Evolutionary conservation across 2,329 filamentous ascomycete species (phyloP).

Genomic region (Neofusicoccum kwambonambiense): DNA sequence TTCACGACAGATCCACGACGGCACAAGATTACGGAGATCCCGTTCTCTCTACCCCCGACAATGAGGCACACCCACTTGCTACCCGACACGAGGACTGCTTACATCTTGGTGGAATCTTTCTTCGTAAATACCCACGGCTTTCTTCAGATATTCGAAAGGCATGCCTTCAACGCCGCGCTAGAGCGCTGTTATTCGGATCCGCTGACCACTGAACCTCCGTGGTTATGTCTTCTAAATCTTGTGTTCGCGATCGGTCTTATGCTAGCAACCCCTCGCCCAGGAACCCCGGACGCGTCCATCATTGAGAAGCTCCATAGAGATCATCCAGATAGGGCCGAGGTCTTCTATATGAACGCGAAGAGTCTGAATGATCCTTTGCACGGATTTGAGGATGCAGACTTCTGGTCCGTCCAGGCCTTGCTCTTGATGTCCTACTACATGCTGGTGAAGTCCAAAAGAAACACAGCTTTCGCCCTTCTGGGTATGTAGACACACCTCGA

Average conservation of each 20-base stretch:
- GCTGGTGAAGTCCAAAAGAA: constrained; percentile 60
- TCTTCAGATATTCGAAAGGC: constrained; percentile 59
- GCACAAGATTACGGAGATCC: constrained; percentile 57
- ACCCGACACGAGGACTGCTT: constrained; percentile 55
- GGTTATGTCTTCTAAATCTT: constrained; percentile 61
- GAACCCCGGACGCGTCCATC: constrained; percentile 50
- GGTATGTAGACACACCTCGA: constrained; percentile 41
- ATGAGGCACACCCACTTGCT: constrained; percentile 53
- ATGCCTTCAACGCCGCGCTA: constrained; percentile 50
- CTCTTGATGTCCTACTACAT: constrained; percentile 64
- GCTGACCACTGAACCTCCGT: constrained; percentile 49
- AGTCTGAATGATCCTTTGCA: constrained; percentile 48
- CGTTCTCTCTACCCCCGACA: constrained; percentile 48
- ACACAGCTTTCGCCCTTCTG: constrained; percentile 62
- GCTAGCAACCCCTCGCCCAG: constrained; percentile 54
- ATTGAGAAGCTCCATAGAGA: constrained; percentile 53
- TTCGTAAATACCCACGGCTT: constrained; percentile 64
- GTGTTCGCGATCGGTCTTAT: constrained; percentile 63
- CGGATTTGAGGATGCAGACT: constrained; percentile 61
- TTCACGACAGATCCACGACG: constrained; percentile 60
- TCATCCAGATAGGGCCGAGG: constrained; percentile 56
- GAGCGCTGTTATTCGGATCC: constrained; percentile 57
- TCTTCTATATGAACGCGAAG: constrained; percentile 62
- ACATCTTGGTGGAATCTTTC: constrained; percentile 57
- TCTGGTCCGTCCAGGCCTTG: constrained; percentile 65